Percentiles rank a stretch among this genome's conserved stretches.
phyloP scores from a whole-genome alignment of 495 filamentous ascomycete species.

The Tricharina praecox region DNA sequence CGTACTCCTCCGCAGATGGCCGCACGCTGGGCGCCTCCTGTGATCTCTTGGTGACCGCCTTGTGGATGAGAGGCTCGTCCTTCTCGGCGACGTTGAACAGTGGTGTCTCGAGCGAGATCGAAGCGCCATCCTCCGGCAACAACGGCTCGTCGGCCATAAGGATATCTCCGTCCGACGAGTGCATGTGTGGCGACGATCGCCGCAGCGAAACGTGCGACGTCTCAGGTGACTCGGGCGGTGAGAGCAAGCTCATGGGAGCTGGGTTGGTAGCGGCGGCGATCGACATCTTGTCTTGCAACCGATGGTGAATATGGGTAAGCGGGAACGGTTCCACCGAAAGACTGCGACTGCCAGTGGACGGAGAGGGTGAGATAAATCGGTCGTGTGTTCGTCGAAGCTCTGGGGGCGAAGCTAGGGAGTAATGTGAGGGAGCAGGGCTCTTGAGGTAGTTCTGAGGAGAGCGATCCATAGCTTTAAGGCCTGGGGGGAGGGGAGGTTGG shows the following conservation, averaged over 20 bases:
- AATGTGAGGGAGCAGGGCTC: conserved; percentile 20
- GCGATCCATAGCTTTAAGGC: conserved; percentile 9
- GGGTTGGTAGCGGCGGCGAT: conserved; percentile 25
- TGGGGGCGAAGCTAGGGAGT: conserved; percentile 23
- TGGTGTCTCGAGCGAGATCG: conserved; percentile 24
- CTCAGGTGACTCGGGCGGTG: conserved; percentile 25
- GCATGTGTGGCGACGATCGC: background rate
- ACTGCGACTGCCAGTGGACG: conserved; percentile 15
- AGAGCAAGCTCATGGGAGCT: conserved; percentile 18
- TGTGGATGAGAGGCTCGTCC: conserved; percentile 19
- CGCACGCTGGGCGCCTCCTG: conserved; percentile 13
- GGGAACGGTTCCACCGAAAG: conserved; percentile 12
- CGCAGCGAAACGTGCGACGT: conserved; percentile 2
- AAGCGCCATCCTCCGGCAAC: conserved; percentile 8
- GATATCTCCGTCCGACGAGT: background rate
- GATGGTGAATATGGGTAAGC: conserved; percentile 21
- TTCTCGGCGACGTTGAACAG: conserved; percentile 24
- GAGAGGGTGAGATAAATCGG: conserved; percentile 25
- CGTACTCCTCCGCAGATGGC: conserved; percentile 23
- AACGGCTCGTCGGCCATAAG: conserved; percentile 5
- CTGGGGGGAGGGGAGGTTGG: conserved; percentile 6
- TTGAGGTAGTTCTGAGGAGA: conserved; percentile 11
- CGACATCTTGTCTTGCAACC: conserved; percentile 24
- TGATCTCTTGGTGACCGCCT: conserved; percentile 10
- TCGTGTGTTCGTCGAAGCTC: conserved; percentile 18